These are phyloP conservation scores for Bertia moriformis DNA, from an alignment of 2,329 filamentous ascomycete species.

Conservation along the genomic window DNA sequence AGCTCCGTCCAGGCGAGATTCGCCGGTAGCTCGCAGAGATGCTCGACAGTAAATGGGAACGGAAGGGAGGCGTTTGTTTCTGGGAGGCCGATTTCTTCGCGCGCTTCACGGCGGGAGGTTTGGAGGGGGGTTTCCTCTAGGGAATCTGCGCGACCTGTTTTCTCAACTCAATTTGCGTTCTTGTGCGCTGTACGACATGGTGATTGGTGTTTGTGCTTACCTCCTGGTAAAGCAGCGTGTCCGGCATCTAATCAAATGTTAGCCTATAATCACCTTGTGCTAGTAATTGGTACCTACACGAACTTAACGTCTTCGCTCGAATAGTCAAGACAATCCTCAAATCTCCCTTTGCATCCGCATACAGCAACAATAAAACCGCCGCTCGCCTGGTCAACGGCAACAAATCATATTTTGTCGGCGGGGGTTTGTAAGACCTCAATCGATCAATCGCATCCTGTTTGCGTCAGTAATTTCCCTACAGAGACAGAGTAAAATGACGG, in stretches of 20 bases:
- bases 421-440: slow-evolving; percentile 37
- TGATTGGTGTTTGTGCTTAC: slow-evolving; percentile 14
- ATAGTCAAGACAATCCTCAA: slow-evolving; percentile 48
- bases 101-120: slow-evolving; percentile 44
- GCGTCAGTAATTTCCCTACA: too few relatives aligned
- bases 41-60: slow-evolving; percentile 39
- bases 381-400: slow-evolving; percentile 41
- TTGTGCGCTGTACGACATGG: too few relatives aligned
- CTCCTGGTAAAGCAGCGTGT: slow-evolving; percentile 40
- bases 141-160: slow-evolving; percentile 33
- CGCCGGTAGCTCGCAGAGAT: slow-evolving; percentile 41
- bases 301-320: slow-evolving; percentile 39
- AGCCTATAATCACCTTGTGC: too few relatives aligned
- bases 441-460: slow-evolving; percentile 36
- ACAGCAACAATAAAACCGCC: slow-evolving; percentile 45
- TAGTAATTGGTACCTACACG: slow-evolving; percentile 32
- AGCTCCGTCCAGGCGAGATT: background rate
- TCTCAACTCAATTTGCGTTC: slow-evolving; percentile 1
- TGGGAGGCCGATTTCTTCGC: slow-evolving; percentile 47
- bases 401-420: slow-evolving; percentile 37
- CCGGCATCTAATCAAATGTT: slow-evolving; percentile 24
- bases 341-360: slow-evolving; percentile 42
- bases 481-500: too few relatives aligned
- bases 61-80: slow-evolving; percentile 28
- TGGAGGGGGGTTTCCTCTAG: slow-evolving; percentile 38